A percentile compares a stretch with the other conserved stretches of the same genome.
These are phyloP conservation scores for Candida maris DNA, from an alignment of 805 yeast species.

Conservation along the genomic window DNA sequence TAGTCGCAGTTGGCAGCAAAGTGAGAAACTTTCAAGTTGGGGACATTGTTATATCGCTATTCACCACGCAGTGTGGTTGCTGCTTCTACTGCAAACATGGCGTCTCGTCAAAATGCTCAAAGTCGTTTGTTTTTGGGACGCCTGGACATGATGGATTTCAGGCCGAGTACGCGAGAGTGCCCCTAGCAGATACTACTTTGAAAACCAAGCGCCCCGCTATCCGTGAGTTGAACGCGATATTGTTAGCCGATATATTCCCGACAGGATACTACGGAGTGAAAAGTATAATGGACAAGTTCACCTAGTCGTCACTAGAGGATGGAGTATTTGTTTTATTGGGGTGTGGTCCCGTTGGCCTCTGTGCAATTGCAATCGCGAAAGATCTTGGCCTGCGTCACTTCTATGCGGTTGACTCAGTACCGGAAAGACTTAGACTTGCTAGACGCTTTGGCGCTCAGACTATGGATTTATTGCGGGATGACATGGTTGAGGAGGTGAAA, in stretches of 20 bases:
- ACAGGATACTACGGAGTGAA: slow-evolving; percentile 1
- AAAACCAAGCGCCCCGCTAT: background rate
- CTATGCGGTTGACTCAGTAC: slow-evolving; percentile 1
- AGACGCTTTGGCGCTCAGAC: background rate
- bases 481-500: background rate
- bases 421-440: slow-evolving; percentile 1
- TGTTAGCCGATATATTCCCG: background rate
- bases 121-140: slow-evolving; percentile 1
- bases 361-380: background rate
- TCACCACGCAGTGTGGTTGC: slow-evolving; percentile 1
- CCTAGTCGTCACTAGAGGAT: background rate
- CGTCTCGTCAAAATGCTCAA: background rate
- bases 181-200: slow-evolving; percentile 1
- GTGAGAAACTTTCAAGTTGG: background rate
- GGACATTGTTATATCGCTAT: background rate
- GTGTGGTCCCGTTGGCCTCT: slow-evolving; percentile 2
- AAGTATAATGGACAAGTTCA: background rate
- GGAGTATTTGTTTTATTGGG: background rate
- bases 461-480: background rate
- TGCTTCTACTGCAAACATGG: slow-evolving; percentile 1
- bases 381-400: background rate
- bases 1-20: background rate
- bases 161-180: slow-evolving; percentile 1
- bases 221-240: background rate
- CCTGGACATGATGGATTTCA: slow-evolving; percentile 1